Conservation (phyloP, 495 filamentous ascomycete genomes). For the Hypoxylon lienhwacheense region DNA sequence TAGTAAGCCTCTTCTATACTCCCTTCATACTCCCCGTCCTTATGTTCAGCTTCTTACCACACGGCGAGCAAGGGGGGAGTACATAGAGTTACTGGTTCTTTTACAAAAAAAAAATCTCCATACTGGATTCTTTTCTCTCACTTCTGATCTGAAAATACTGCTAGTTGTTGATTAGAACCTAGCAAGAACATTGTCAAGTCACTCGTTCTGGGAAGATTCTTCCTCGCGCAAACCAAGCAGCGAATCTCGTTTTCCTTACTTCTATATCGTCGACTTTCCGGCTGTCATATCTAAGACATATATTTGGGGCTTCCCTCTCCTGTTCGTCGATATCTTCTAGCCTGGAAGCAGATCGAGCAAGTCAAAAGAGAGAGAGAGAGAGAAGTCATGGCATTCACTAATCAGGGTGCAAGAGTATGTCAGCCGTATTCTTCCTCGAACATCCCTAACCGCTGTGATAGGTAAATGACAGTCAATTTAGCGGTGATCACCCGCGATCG, state of each 20-base stretch:
- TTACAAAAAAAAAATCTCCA: neutral
- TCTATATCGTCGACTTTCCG: neutral
- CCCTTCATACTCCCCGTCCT: neutral
- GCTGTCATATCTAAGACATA: neutral
- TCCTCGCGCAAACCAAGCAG: neutral
- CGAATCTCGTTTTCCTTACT: neutral
- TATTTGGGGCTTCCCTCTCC: neutral
- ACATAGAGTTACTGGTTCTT: constrained; percentile 6
- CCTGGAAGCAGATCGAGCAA: neutral
- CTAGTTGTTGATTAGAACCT: constrained; percentile 24
- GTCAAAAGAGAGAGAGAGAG: neutral
- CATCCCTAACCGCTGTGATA: constrained; percentile 3
- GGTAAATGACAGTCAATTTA: neutral
- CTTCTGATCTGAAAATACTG: neutral
- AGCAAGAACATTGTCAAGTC: constrained; percentile 4
- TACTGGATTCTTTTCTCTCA: neutral
- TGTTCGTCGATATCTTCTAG: neutral
- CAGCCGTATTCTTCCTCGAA: neutral
- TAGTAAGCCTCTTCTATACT: neutral
- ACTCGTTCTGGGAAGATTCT: constrained; percentile 2
- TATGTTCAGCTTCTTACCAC: neutral
- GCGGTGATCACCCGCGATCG: neutral
- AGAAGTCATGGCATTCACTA: neutral
- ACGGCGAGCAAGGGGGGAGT: neutral
- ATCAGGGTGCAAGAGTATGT: constrained; percentile 11